Evolutionary conservation across 176 grass and related monocot genomes (phyloP).

Genomic region (Chrysopogon serrulatus): DNA sequence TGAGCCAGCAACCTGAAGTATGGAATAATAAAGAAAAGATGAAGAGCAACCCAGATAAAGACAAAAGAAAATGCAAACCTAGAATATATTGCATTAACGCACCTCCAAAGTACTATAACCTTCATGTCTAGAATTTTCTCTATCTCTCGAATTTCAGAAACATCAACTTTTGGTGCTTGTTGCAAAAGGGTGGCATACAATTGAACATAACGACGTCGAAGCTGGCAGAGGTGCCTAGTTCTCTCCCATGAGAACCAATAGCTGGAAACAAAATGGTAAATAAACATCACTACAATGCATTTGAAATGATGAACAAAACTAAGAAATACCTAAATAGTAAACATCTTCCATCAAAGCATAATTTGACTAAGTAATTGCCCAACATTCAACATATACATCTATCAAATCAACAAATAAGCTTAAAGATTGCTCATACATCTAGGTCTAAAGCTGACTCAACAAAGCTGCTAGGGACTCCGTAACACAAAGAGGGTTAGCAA

Average conservation of each 20-base stretch:
- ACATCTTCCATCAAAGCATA: constrained; percentile 21
- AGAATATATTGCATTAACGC: neutral
- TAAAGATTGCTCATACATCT: neutral
- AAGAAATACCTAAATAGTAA: neutral
- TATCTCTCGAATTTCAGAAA: constrained; percentile 80
- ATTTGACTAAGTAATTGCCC: neutral
- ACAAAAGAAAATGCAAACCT: constrained; percentile 2
- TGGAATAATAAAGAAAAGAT: constrained; percentile 6
- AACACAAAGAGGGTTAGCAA: neutral
- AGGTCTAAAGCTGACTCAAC: neutral
- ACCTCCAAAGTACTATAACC: constrained; percentile 98
- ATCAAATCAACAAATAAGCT: neutral
- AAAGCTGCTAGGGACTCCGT: neutral
- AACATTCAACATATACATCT: neutral
- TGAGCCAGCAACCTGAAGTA: constrained; percentile 85
- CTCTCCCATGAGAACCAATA: constrained; percentile 94
- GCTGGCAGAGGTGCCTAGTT: constrained; percentile 87
- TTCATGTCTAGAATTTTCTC: constrained; percentile 92
- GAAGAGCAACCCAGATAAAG: neutral
- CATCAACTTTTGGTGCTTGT: constrained; percentile 61
- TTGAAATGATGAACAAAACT: constrained; percentile 7
- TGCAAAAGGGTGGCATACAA: constrained; percentile 77
- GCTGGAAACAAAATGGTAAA: constrained; percentile 23
- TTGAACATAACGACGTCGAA: constrained; percentile 88
- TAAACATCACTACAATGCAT: constrained; percentile 13